Conservation (phyloP, 768 basidiomycete genomes). For the Coprinellus micaceus region DNA sequence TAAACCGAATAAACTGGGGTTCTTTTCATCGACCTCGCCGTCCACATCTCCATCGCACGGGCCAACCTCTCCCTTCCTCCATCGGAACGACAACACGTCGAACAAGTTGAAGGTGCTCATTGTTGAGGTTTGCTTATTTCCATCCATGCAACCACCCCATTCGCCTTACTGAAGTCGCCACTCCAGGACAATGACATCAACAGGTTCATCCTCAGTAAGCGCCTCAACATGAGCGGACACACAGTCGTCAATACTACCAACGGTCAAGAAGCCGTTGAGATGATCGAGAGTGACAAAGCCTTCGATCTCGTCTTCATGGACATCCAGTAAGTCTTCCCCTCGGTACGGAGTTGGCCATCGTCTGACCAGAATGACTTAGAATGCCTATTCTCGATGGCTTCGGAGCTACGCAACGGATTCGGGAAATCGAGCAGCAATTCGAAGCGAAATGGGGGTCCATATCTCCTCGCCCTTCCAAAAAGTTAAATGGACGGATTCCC, state of each 20-base stretch:
- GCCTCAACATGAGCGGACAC: conserved; percentile 64
- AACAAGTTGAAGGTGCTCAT: conserved; percentile 49
- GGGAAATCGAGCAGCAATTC: conserved; percentile 47
- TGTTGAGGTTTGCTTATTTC: conserved; percentile 40
- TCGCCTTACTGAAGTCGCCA: neutral
- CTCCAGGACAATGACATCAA: conserved; percentile 73
- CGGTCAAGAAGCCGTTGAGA: conserved; percentile 71
- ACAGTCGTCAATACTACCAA: conserved; percentile 63
- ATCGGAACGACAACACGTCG: conserved; percentile 1
- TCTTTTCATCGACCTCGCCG: neutral
- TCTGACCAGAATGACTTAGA: conserved; percentile 28
- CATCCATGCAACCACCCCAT: neutral
- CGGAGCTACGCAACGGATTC: conserved; percentile 64
- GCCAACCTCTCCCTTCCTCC: neutral
- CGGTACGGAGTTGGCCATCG: neutral
- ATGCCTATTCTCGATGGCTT: conserved; percentile 81
- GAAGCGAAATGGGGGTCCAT: neutral
- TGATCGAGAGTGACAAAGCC: conserved; percentile 49
- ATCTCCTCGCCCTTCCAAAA: conserved; percentile 14
- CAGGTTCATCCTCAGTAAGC: conserved; percentile 63
- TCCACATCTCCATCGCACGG: neutral
- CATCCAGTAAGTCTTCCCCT: conserved; percentile 53
- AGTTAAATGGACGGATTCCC: conserved; percentile 60
- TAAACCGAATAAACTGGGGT: conserved; percentile 8
- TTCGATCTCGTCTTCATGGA: conserved; percentile 84